Base-by-base conservation (phyloP, 2,329 filamentous ascomycete species). In the Seiridium unicorne region DNA sequence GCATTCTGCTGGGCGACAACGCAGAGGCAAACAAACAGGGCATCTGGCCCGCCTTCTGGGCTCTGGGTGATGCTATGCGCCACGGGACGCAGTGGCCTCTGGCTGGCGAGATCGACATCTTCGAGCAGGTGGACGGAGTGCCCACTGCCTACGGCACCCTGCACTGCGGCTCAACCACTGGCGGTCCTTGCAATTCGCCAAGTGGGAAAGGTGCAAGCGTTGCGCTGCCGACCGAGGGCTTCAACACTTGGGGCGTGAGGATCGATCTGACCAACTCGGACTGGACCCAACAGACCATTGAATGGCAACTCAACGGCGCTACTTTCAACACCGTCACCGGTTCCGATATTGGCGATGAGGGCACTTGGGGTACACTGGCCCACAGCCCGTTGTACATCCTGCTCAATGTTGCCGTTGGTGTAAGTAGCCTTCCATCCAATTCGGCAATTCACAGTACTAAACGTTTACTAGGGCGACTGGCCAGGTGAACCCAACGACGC, bases 31-130 rank as follows among this genome's bases (percentile, higher is more conserved):
- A 74, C 54, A 81, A 81, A 71, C 74, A 79, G 64, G 81, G 81
- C 10, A 73, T 83, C 63, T 84, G 81, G 81, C 81, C 81, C 2
- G 81, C 81, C 3, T 84, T 83, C 66, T 84, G 81, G 81, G 70
- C 81, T 57, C 75, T 83, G 1, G 81, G 81, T 9, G 73, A 80
- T 60, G 72, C 78, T 13, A 71, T 82, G 55, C 77, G 80, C 5
- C 68, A 73, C 61, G 80, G 80, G 10, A 78, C 75, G 2, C 61
- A 64, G 26, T 84, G 81, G 81, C 81, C 81, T 0, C 70, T 69
- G 6, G 81, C 79, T 64, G 81, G 81, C 34, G 81, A 84, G 73
- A 70, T 84, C 51, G 81, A 84, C 64, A 74, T 82, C 60, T 74
- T 82, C 56, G 81, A 84, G 73, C 77, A 75, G 35, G 73, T 83